Evolutionary conservation across 2,329 filamentous ascomycete species (phyloP).

Genomic region (Monosporascus sp.): DNA sequence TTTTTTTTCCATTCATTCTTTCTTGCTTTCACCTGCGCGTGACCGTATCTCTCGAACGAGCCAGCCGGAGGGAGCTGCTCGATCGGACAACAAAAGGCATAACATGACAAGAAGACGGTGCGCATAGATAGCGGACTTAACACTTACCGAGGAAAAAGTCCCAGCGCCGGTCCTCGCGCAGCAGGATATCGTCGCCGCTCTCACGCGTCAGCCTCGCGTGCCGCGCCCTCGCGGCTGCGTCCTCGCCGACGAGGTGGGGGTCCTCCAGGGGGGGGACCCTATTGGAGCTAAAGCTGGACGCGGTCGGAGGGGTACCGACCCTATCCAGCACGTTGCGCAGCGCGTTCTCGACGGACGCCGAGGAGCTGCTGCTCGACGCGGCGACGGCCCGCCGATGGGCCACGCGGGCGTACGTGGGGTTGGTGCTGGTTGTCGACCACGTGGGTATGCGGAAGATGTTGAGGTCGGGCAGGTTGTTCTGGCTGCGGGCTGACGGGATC

Average conservation of each 20-base stretch:
- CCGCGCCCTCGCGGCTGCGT: conserved; percentile 52
- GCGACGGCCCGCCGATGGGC: conserved; percentile 50
- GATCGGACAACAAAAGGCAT: too few species aligned
- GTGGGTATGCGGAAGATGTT: conserved; percentile 51
- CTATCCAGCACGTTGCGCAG: conserved; percentile 20
- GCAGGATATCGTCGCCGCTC: conserved; percentile 47
- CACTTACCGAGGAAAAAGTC: conserved; percentile 54
- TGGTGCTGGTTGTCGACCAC: conserved; percentile 51
- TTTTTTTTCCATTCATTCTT: background rate
- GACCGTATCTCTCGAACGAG: background rate
- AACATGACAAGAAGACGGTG: too few species aligned
- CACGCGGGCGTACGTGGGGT: conserved; percentile 57
- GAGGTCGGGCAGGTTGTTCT: conserved; percentile 36
- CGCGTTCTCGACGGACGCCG: conserved; percentile 15
- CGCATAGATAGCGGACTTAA: too few species aligned
- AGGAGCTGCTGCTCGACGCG: conserved; percentile 11
- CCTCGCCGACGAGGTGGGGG: conserved; percentile 61
- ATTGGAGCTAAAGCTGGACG: conserved; percentile 2
- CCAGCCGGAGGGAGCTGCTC: background rate
- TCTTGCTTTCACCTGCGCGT: too few species aligned
- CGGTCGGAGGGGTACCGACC: background rate
- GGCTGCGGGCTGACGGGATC: conserved; percentile 35
- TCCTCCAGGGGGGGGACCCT: conserved; percentile 55
- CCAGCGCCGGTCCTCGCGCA: conserved; percentile 54
- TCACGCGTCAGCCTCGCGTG: conserved; percentile 53